phyloP scores from a whole-genome alignment of 176 grass and related monocot species.

The Carex parvula region DNA sequence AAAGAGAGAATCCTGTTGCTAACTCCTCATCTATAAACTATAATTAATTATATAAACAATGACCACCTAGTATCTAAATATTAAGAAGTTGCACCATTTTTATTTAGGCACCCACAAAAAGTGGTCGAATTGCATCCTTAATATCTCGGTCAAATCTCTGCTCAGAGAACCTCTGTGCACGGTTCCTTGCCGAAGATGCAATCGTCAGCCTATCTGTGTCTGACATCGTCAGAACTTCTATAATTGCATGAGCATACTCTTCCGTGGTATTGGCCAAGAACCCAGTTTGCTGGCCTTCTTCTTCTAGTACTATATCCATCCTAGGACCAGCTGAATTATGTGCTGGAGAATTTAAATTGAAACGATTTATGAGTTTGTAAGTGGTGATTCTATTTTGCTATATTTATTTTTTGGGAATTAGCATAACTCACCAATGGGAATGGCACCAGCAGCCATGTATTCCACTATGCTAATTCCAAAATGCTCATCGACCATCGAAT shows the following conservation, averaged over 20 bases:
- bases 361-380: background rate
- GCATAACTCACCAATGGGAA: slow-evolving; percentile 71
- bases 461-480: slow-evolving; percentile 93
- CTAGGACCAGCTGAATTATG: slow-evolving; percentile 88
- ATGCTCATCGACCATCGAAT: slow-evolving; percentile 98
- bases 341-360: slow-evolving; percentile 33
- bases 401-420: background rate
- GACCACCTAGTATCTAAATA: background rate
- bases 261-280: slow-evolving; percentile 63
- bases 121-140: slow-evolving; percentile 40
- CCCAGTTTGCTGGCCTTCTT: slow-evolving; percentile 59
- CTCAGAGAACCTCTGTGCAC: slow-evolving; percentile 75
- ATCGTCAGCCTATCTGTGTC: slow-evolving; percentile 58
- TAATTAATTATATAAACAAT: background rate
- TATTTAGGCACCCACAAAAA: slow-evolving; percentile 31
- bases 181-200: slow-evolving; percentile 59
- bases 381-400: background rate
- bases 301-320: slow-evolving; percentile 91
- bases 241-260: slow-evolving; percentile 65
- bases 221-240: slow-evolving; percentile 59
- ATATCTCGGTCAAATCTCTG: slow-evolving; percentile 69
- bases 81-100: background rate
- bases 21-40: background rate
- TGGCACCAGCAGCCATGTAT: slow-evolving; percentile 93
- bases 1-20: background rate